Evolutionary conservation across 495 filamentous ascomycete genomes (phyloP), one percentile per base, ranked within the genome.

Genomic region (Lasiosphaeria miniovina): DNA sequence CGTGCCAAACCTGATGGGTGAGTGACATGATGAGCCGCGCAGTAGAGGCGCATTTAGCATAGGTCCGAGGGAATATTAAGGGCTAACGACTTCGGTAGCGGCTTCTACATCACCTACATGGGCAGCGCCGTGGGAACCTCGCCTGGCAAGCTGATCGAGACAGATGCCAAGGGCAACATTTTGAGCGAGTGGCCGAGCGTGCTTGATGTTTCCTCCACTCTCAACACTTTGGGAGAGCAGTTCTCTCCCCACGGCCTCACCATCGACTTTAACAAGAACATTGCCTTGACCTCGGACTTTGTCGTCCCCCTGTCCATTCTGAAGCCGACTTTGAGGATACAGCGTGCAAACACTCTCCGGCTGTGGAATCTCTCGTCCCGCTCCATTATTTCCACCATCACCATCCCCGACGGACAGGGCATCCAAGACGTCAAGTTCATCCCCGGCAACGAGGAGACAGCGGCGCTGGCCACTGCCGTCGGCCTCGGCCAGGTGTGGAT

Each of bases 351-450:
- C 60, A 86, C 84, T 8, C 73, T 87, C 12, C 80, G 83, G 45
- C 75, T 87, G 17, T 87, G 83, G 81, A 75, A 85, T 56, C 69
- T 86, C 36, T 65, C 74, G 12, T 65, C 68, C 4, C 74, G 77
- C 43, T 78, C 74, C 41, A 86, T 86, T 63, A 69, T 86, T 51
- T 83, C 72, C 65, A 87, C 84, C 24, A 82, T 87, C 62, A 84
- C 80, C 35, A 86, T 87, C 61, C 84, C 84, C 31, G 66, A 82
- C 55, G 82, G 84, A 12, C 76, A 77, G 43, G 84, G 84, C 49
- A 86, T 86, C 58, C 82, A 87, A 71, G 84, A 87, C 62, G 82
- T 86, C 67, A 86, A 86, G 66, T 85, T 84, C 71, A 87, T 86
- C 62, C 84, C 84, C 4, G 81, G 82, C 8, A 84, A 87, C 72